Evolutionary conservation across 2,329 filamentous ascomycete genomes (phyloP).

Genomic region (Colletotrichum sp.): DNA sequence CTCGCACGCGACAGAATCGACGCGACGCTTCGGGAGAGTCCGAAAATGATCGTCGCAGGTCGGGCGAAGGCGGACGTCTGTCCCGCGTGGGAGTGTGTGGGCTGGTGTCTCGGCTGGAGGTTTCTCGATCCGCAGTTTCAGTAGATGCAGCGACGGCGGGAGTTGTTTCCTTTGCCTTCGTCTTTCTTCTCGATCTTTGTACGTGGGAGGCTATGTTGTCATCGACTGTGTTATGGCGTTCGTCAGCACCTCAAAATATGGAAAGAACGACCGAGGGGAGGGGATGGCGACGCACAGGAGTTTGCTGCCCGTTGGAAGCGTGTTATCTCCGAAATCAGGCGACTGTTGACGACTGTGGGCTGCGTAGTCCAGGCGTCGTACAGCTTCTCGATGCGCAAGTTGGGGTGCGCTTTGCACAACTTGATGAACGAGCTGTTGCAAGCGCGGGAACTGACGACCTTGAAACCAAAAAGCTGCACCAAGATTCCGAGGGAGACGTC

Average conservation of each 20-base stretch:
- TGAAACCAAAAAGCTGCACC: not conserved
- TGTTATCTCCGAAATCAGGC: not conserved
- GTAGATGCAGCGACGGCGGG: not conserved
- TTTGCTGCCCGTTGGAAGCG: not conserved
- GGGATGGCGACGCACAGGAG: not conserved
- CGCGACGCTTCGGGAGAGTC: not conserved
- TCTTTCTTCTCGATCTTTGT: not conserved
- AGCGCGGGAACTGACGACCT: not conserved
- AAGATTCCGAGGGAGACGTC: not conserved
- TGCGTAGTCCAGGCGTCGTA: not conserved
- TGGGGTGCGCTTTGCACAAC: not conserved
- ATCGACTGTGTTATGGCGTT: not conserved
- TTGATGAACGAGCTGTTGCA: not conserved
- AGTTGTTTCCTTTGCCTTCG: not conserved
- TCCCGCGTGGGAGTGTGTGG: not conserved
- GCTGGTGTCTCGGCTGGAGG: not conserved
- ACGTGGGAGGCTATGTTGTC: not conserved
- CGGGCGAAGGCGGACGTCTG: not conserved
- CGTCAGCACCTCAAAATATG: not conserved
- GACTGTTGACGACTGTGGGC: not conserved
- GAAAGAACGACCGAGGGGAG: not conserved
- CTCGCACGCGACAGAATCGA: not conserved
- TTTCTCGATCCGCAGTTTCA: not conserved
- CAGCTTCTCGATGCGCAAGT: not conserved
- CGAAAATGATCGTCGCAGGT: not conserved